Evolutionary conservation across 2,329 filamentous ascomycete genomes (phyloP), one percentile per base, ranked within the genome.

Genomic region (Epichloe baconii): DNA sequence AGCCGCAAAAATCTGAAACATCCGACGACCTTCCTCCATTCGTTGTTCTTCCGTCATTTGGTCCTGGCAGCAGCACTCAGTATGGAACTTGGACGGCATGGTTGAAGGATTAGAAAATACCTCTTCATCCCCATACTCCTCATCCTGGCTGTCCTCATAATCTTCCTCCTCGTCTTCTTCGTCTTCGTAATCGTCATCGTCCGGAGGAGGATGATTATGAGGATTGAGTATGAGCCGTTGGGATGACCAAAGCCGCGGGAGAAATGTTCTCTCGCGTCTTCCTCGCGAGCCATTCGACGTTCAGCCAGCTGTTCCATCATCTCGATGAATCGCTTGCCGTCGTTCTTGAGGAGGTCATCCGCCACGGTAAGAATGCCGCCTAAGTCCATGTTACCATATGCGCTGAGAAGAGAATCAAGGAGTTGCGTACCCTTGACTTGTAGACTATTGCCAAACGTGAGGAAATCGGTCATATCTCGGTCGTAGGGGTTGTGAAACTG

Each of bases 271-370:
- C 67, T 60, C 40, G 88, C 87, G 65, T 96, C 89, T 70, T 93
- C 90, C 72, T 97, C 91, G 59, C 93, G 85, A 64, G 90, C 88
- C 91, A 98, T 96, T 61, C 93, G 82, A 61, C 91, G 87, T 71
- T 98, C 93, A 38, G 93, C 93, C 61, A 98, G 79, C 71, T 97
- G 91, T 68, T 98, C 93, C 93, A 98, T 98, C 93, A 98, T 98
- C 68, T 98, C 93, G 69, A 98, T 98, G 72, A 98, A 98, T 65
- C 95, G 95, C 70, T 95, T 95, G 62, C 93, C 93, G 69, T 98
- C 93, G 70, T 98, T 98, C 70, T 97, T 97, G 56, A 98, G 79
- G 58, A 98, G 77, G 71, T 98, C 93, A 74, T 98, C 93, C 67
- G 93, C 93, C 64, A 98, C 93, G 58, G 93, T 98, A 66, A 98